Evolutionary conservation across 768 basidiomycete species (phyloP).

Genomic region (Tulasnella sp.): DNA sequence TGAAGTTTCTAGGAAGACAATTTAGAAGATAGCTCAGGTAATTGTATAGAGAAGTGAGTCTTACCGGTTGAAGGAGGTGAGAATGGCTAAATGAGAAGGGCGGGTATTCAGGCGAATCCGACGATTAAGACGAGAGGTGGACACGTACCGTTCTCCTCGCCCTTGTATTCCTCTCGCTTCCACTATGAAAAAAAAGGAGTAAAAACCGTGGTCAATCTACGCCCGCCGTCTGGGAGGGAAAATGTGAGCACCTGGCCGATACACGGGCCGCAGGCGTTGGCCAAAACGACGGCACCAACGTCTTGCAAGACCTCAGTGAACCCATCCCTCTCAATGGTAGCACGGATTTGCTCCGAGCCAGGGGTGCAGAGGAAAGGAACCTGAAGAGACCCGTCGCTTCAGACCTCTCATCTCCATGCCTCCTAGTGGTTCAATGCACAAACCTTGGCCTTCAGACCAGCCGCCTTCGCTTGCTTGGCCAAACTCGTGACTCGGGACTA

Average conservation of each 20-base stretch:
- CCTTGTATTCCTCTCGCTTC: conserved; percentile 85
- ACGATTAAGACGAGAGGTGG: background rate
- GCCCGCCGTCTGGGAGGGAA: conserved; percentile 16
- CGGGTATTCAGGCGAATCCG: conserved; percentile 24
- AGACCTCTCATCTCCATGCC: background rate
- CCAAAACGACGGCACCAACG: conserved; percentile 91
- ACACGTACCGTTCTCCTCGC: conserved; percentile 80
- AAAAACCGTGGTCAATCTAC: background rate
- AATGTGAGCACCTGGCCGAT: conserved; percentile 72
- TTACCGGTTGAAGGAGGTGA: conserved; percentile 94
- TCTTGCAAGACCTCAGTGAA: conserved; percentile 76
- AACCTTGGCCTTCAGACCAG: conserved; percentile 73
- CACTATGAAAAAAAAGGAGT: conserved; percentile 50
- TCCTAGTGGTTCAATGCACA: conserved; percentile 14
- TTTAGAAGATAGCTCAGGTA: conserved; percentile 13
- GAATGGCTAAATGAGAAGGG: conserved; percentile 58
- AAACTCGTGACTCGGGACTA: conserved; percentile 90
- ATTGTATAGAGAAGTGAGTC: conserved; percentile 33
- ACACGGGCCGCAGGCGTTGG: conserved; percentile 98
- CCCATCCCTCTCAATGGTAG: conserved; percentile 93
- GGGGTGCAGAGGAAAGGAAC: conserved; percentile 86
- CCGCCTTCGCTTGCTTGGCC: conserved; percentile 81
- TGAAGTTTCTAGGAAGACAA: conserved; percentile 57
- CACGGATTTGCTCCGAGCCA: conserved; percentile 93
- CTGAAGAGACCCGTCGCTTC: conserved; percentile 36